phyloP scores from a whole-genome alignment of 768 basidiomycete species.

The Suillus fuscotomentosus region DNA sequence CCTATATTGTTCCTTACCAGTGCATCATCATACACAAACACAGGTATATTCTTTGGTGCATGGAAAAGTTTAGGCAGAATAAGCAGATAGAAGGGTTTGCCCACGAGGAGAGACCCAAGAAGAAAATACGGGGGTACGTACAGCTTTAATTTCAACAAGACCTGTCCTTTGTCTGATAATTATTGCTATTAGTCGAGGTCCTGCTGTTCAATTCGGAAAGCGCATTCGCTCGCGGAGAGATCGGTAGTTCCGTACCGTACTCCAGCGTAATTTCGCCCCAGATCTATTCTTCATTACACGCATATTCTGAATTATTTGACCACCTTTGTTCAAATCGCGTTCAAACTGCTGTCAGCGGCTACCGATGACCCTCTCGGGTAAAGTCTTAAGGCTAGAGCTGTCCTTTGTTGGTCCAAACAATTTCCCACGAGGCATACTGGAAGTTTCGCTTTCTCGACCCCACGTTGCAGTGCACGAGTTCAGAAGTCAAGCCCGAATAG shows the following conservation, averaged over 20 bases:
- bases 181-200: conserved; percentile 56
- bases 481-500: not conserved
- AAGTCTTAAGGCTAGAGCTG: not conserved
- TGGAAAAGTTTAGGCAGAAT: conserved; percentile 73
- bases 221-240: conserved; percentile 65
- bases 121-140: conserved; percentile 77
- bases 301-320: not conserved
- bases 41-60: conserved; percentile 84
- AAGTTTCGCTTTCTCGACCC: not conserved
- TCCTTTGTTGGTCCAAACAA: conserved; percentile 1
- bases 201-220: conserved; percentile 71
- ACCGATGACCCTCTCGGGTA: not conserved
- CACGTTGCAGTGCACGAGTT: conserved; percentile 2
- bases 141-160: not conserved
- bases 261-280: not conserved
- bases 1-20: conserved; percentile 7
- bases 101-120: conserved; percentile 65
- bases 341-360: not conserved
- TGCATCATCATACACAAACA: not conserved
- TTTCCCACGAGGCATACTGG: not conserved
- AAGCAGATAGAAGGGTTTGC: conserved; percentile 57
- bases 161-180: not conserved
- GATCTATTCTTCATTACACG: not conserved
- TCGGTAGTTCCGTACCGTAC: conserved; percentile 16
- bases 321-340: not conserved